A percentile compares a stretch with the other conserved stretches of the same genome.
phyloP scores from a whole-genome alignment of 495 filamentous ascomycete species.

The Cryomyces minteri region DNA sequence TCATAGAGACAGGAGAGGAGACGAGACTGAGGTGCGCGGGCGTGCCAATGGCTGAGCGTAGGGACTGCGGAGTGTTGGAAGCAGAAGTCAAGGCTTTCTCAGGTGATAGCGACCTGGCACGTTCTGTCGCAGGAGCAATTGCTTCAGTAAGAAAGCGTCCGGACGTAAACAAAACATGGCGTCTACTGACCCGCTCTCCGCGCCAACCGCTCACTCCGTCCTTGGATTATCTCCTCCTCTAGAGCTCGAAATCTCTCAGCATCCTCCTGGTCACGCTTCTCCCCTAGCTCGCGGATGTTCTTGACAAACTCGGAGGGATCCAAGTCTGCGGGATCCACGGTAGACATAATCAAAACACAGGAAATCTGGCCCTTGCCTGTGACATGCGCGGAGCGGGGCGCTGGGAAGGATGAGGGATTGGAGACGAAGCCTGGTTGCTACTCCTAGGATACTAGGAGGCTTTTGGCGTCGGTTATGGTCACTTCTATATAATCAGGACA shows the following conservation, averaged over 20 bases:
- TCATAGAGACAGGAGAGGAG: background rate
- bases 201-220: slow-evolving; percentile 74
- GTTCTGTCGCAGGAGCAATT: slow-evolving; percentile 8
- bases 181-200: slow-evolving; percentile 73
- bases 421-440: no score
- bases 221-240: slow-evolving; percentile 84
- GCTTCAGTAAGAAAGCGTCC: background rate
- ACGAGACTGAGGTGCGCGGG: background rate
- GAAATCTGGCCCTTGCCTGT: no score
- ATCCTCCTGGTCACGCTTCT: slow-evolving; percentile 79
- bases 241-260: slow-evolving; percentile 74
- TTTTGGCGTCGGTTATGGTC: no score
- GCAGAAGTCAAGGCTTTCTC: slow-evolving; percentile 8
- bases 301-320: slow-evolving; percentile 52
- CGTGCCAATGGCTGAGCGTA: slow-evolving; percentile 4
- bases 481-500: no score
- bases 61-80: slow-evolving; percentile 11
- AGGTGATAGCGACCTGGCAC: slow-evolving; percentile 16
- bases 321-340: no score
- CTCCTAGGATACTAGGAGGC: no score
- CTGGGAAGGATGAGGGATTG: no score
- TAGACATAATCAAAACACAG: no score
- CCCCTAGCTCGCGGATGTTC: slow-evolving; percentile 73
- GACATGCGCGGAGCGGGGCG: no score
- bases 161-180: background rate